Percentiles rank a stretch among this genome's conserved stretches.
Conservation (phyloP, 148 eudicot genomes). For the Spergularia bocconei region DNA sequence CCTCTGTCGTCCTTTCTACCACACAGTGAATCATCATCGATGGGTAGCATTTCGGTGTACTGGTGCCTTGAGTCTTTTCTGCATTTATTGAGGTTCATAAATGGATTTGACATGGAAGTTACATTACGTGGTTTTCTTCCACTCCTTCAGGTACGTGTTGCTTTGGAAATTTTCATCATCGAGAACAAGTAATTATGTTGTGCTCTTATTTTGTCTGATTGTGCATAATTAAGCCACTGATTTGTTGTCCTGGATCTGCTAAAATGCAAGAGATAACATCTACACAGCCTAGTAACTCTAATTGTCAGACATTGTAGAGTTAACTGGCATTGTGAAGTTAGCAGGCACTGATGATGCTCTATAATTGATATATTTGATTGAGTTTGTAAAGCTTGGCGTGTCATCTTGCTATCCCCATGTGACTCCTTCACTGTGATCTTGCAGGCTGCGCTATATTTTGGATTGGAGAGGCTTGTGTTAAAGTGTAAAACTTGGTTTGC, state of each 20-base stretch:
- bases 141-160: conserved; percentile 55
- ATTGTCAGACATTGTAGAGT: background rate
- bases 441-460: conserved; percentile 88
- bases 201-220: conserved; percentile 9
- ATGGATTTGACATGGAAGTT: conserved; percentile 54
- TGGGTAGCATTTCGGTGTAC: conserved; percentile 38
- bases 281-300: background rate
- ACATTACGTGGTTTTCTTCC: conserved; percentile 44
- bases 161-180: background rate
- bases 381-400: background rate
- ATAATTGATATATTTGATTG: background rate
- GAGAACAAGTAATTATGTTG: background rate
- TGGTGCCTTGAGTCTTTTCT: conserved; percentile 60
- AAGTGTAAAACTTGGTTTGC: conserved; percentile 64
- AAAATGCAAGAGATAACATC: background rate
- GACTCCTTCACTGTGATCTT: conserved; percentile 10
- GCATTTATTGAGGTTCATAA: conserved; percentile 47
- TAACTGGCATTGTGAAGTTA: background rate
- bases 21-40: conserved; percentile 68
- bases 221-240: background rate
- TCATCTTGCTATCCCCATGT: background rate
- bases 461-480: conserved; percentile 59
- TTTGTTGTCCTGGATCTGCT: background rate
- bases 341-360: background rate
- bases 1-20: background rate